A percentile compares a stretch with the other conserved stretches of the same genome.
These are phyloP conservation scores for Rhododendron henanense DNA, from an alignment of 148 eudicot species.

Conservation along the genomic window DNA sequence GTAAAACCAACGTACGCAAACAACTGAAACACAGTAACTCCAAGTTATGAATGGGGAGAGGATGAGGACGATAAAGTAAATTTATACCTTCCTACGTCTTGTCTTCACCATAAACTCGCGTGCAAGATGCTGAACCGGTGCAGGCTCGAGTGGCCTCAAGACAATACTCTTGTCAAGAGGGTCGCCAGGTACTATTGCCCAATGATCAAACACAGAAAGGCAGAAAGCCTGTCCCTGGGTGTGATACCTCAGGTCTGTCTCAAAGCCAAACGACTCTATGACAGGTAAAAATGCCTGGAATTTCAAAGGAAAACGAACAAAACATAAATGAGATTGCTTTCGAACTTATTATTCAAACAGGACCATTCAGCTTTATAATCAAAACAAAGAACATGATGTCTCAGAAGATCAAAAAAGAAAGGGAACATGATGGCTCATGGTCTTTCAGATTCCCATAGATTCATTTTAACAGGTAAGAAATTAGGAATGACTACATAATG, in stretches of 20 bases:
- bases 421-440: background rate
- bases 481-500: background rate
- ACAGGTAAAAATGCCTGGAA: constrained; percentile 89
- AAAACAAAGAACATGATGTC: background rate
- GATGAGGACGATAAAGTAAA: background rate
- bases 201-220: constrained; percentile 85
- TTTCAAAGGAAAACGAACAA: background rate
- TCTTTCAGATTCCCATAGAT: background rate
- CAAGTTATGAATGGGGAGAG: background rate
- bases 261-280: constrained; percentile 95
- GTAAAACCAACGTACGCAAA: background rate
- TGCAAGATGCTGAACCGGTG: constrained; percentile 89
- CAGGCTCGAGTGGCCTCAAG: constrained; percentile 92
- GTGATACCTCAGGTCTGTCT: constrained; percentile 96
- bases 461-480: background rate
- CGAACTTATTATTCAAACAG: background rate
- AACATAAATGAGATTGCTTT: background rate
- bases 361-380: background rate
- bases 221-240: constrained; percentile 99
- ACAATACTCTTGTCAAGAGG: constrained; percentile 94
- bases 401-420: background rate
- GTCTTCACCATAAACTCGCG: constrained; percentile 99
- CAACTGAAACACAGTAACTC: background rate
- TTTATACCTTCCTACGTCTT: constrained; percentile 87
- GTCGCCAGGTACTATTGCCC: constrained; percentile 99